phyloP scores from a whole-genome alignment of 129 eudicot genomes.

The Mikania micrantha region DNA sequence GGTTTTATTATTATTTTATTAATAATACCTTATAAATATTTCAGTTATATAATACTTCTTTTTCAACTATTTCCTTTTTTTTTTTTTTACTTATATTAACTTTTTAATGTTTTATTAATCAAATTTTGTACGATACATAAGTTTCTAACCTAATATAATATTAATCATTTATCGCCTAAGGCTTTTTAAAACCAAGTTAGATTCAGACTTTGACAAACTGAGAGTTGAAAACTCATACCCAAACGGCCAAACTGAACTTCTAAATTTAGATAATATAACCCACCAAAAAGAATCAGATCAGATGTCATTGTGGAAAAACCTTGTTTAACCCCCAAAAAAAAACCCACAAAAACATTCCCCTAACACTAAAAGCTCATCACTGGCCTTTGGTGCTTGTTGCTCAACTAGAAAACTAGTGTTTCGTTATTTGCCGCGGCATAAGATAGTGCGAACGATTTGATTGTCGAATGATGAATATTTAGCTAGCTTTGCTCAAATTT shows the following conservation, averaged over 20 bases:
- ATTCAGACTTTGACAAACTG: not conserved
- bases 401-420: constrained; percentile 17
- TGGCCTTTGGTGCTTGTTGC: not conserved
- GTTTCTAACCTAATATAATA: too few species aligned
- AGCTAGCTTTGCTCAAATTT: constrained; percentile 27
- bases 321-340: constrained; percentile 3
- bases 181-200: too few species aligned
- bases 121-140: too few species aligned
- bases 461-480: not conserved
- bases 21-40: too few species aligned
- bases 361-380: constrained; percentile 12
- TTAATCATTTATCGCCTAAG: too few species aligned
- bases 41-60: too few species aligned
- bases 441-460: constrained; percentile 1
- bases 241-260: not conserved
- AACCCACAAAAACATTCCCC: not conserved
- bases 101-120: too few species aligned
- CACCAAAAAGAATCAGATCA: not conserved
- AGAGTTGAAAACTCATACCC: not conserved
- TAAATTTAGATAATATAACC: not conserved
- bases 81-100: too few species aligned
- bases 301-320: not conserved
- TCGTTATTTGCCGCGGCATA: not conserved
- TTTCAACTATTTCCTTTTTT: too few species aligned
- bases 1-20: too few species aligned